Base-by-base conservation (phyloP, 139 green algal genomes). In the Picochlorum sp. region DNA sequence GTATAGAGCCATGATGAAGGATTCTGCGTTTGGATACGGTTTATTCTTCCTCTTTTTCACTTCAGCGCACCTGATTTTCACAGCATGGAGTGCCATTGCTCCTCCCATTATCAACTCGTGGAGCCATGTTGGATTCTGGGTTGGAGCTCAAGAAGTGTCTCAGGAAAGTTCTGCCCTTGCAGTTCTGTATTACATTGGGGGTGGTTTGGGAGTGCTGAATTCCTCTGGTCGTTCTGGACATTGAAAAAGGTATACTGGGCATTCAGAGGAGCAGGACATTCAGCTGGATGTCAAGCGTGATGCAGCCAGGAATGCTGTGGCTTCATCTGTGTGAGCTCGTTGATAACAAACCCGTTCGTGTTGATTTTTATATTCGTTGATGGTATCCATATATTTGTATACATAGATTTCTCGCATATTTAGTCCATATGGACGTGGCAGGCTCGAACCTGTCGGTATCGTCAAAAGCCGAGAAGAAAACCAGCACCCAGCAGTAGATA, bases 1-100 rank as follows among this genome's bases (percentile, higher is more conserved):
- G 11, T 86, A 86, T 63, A 79, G 78, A 41, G 77, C 77, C 14
- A 54, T 79, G 9, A 84, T 78, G 55, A 84, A 82, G 50, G 80
- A 86, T 60, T 49, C 65, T 1, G 77, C 77, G 8, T 73, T 84
- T 45, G 41, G 49, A 49, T 81, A 79, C 57, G 71, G 50, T 34
- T 9, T 72, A 5, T 81, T 81, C 62, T 81, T 81, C 57, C 37
- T 72, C 21, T 55, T 68, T 14, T 81, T 74, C 69, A 49, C 10
- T 8, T 64, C 67, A 6, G 73, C 73, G 9, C 79, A 84, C 71
- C 70, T 81, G 24, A 63, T 69, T 23, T 86, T 84, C 38, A 72
- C 61, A 50, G 51, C 69, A 20, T 86, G 80, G 80, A 68, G 57
- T 21, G 80, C 74, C n/a, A 59, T 84, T 26, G 77, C 51, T 4